Conservation (phyloP, 768 basidiomycete genomes). For the Termitomyces sp. region DNA sequence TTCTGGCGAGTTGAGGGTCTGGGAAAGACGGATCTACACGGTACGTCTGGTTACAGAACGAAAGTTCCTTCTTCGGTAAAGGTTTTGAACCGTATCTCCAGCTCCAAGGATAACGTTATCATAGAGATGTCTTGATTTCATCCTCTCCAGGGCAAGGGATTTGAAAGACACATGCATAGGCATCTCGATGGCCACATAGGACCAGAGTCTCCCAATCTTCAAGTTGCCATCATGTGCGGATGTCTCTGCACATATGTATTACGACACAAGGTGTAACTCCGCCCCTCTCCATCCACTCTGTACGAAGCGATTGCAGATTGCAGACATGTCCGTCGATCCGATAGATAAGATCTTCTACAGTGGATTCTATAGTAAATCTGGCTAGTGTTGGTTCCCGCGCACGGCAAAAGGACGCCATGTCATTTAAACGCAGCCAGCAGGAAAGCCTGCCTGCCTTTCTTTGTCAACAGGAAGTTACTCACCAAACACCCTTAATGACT, state of each 20-base stretch:
- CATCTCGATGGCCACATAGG: background rate
- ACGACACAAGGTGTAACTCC: background rate
- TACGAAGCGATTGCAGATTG: background rate
- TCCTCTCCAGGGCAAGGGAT: background rate
- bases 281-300: background rate
- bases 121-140: background rate
- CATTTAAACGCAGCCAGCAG: slow-evolving; percentile 11
- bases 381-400: background rate
- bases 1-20: background rate
- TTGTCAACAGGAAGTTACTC: background rate
- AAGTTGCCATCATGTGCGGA: background rate
- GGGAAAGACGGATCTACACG: background rate
- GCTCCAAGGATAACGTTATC: background rate
- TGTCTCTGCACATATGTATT: background rate
- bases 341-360: background rate
- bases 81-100: background rate
- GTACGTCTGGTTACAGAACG: background rate
- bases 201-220: background rate
- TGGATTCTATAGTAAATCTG: background rate
- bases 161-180: background rate
- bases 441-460: background rate
- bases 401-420: background rate
- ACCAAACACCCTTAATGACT: slow-evolving; percentile 10
- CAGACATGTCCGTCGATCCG: background rate
- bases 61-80: background rate